These are phyloP conservation scores for Tetrahymena borealis DNA, from an alignment of 73 alveolate species.

Conservation along the genomic window DNA sequence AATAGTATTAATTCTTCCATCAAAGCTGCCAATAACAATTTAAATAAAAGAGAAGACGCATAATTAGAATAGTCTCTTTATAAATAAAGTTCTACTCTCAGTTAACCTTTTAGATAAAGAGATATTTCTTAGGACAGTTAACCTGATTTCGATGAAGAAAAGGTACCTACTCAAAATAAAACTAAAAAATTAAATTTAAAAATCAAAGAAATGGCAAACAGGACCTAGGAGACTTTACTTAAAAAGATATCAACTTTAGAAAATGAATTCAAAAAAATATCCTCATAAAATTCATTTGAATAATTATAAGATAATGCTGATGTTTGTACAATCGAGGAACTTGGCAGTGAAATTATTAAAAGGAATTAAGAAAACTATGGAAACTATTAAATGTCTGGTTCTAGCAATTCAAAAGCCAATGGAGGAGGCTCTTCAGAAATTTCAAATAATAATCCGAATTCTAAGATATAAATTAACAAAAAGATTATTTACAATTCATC, in stretches of 20 bases:
- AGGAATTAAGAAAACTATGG: too few relatives aligned
- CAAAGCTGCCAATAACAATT: too few relatives aligned
- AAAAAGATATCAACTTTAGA: neutral
- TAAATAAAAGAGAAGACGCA: neutral
- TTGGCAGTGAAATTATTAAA: too few relatives aligned
- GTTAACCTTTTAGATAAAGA: neutral
- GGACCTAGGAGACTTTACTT: neutral
- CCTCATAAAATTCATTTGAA: too few relatives aligned
- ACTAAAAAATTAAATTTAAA: neutral
- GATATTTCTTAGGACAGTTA: neutral
- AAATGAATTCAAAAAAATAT: neutral
- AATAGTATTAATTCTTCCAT: neutral
- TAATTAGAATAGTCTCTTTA: neutral
- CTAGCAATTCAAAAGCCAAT: too few relatives aligned
- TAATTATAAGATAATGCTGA: too few relatives aligned
- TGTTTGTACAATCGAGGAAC: too few relatives aligned
- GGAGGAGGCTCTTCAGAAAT: too few relatives aligned
- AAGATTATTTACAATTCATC: neutral
- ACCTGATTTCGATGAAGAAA: neutral
- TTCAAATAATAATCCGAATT: too few relatives aligned
- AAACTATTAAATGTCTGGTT: too few relatives aligned
- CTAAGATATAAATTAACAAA: neutral
- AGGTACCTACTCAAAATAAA: neutral
- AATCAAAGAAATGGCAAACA: neutral
- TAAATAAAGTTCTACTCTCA: neutral